Evolutionary conservation across 257 asterid genomes (phyloP).

Genomic region (Paraleonurus japonicus): DNA sequence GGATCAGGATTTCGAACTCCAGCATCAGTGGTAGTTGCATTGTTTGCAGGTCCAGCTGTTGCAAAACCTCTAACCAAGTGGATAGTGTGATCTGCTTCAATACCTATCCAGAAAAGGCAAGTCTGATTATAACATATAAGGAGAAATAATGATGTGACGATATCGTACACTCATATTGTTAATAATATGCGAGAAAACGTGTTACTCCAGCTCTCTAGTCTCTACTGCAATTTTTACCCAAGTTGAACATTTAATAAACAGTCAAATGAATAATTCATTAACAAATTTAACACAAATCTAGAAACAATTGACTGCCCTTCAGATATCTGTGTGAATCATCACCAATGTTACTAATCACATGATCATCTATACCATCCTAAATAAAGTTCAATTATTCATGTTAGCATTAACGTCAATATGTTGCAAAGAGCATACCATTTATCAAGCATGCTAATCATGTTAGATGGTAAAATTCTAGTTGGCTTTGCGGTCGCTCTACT

Average conservation of each 20-base stretch:
- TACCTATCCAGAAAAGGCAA: constrained; percentile 33
- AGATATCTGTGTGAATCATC: not conserved
- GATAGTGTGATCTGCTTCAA: constrained; percentile 65
- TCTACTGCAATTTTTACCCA: not conserved
- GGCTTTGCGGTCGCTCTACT: not conserved
- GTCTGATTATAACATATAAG: constrained; percentile 10
- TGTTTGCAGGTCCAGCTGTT: constrained; percentile 39
- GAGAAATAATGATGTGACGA: not conserved
- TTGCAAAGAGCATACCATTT: not conserved
- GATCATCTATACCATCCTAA: not conserved
- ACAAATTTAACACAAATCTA: not conserved
- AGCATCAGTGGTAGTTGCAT: constrained; percentile 26
- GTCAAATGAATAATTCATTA: not conserved
- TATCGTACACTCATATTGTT: not conserved
- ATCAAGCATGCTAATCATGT: not conserved
- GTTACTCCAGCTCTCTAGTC: not conserved
- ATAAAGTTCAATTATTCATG: not conserved
- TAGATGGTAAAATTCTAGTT: not conserved
- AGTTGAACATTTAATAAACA: not conserved
- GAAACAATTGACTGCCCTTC: not conserved
- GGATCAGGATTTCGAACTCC: constrained; percentile 11
- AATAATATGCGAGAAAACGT: not conserved
- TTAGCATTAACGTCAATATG: not conserved
- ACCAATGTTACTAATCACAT: not conserved
- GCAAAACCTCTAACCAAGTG: constrained; percentile 65